Conservation (phyloP, 345 rosid genomes). For the Geranium rotundifolium region DNA sequence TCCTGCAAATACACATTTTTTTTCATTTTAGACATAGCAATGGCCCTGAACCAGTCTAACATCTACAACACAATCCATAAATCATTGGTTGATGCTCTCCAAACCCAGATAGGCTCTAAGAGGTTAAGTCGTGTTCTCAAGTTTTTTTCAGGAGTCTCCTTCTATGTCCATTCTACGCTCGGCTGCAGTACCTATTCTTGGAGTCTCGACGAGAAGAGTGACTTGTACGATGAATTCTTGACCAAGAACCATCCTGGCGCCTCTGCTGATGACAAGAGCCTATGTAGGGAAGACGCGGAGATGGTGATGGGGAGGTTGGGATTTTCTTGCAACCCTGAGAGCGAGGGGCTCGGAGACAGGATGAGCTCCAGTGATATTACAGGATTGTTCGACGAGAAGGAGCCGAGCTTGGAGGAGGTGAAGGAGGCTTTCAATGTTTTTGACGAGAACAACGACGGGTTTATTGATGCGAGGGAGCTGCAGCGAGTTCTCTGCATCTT, state of each 20-base stretch:
- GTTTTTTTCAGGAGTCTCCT: background rate
- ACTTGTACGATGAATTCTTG: background rate
- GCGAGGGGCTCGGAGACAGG: background rate
- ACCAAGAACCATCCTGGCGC: background rate
- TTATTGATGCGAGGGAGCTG: slow-evolving; percentile 12
- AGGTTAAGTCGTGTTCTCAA: background rate
- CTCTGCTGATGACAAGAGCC: background rate
- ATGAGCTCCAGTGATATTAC: slow-evolving; percentile 6
- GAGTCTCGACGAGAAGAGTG: background rate
- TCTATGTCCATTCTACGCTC: background rate
- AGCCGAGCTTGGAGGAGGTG: slow-evolving; percentile 15
- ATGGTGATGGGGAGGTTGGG: slow-evolving; percentile 16
- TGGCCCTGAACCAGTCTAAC: background rate
- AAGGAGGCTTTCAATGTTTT: slow-evolving; percentile 20
- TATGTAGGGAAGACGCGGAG: slow-evolving; percentile 6
- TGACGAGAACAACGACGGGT: slow-evolving; percentile 11
- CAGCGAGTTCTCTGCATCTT: slow-evolving; percentile 7
- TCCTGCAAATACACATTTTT: background rate
- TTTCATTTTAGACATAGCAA: too few species aligned
- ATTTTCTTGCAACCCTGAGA: background rate
- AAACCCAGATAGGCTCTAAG: background rate
- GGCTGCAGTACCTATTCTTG: background rate
- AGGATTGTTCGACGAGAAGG: slow-evolving; percentile 13
- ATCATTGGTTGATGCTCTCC: background rate
- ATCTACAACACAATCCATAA: background rate